Evolutionary conservation across 768 basidiomycete species (phyloP).

Genomic region (Coprinopsis marcescibilis): DNA sequence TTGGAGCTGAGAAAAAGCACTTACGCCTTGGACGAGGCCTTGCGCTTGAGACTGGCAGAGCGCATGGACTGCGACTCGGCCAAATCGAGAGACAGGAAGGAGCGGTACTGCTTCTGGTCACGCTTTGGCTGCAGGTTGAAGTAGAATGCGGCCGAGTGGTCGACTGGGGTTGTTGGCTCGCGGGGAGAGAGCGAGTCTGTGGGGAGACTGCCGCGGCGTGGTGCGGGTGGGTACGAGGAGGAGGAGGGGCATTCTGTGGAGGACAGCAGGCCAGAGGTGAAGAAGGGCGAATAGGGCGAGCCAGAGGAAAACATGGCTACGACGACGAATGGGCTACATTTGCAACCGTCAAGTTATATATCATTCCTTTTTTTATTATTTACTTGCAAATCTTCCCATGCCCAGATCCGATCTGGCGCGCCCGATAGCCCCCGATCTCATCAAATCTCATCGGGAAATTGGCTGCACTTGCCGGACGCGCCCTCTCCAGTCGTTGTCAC

Average conservation of each 20-base stretch:
- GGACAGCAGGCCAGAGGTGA: slow-evolving; percentile 55
- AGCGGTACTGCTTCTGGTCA: slow-evolving; percentile 38
- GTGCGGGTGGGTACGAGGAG: slow-evolving; percentile 13
- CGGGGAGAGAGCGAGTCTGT: slow-evolving; percentile 20
- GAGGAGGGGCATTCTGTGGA: slow-evolving; percentile 12
- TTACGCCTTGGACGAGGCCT: slow-evolving; percentile 19
- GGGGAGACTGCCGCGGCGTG: slow-evolving; percentile 32
- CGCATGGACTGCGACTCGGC: slow-evolving; percentile 45
- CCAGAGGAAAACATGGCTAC: slow-evolving; percentile 36
- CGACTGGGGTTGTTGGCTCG: slow-evolving; percentile 20
- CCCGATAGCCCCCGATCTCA: too few species aligned
- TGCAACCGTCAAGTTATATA: too few species aligned
- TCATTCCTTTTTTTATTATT: too few species aligned
- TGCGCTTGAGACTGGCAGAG: slow-evolving; percentile 32
- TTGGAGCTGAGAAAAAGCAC: neutral
- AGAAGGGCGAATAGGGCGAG: slow-evolving; percentile 58
- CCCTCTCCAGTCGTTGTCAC: too few species aligned
- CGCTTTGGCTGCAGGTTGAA: slow-evolving; percentile 41
- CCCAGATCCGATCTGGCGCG: too few species aligned
- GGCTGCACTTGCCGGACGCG: too few species aligned
- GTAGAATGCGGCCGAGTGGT: slow-evolving; percentile 34
- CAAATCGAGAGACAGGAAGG: slow-evolving; percentile 66
- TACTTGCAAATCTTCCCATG: too few species aligned
- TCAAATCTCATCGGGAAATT: too few species aligned
- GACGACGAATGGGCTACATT: too few species aligned